Conservation (phyloP, 1,139 yeast species). For the Saccharomyces hybrid region DNA sequence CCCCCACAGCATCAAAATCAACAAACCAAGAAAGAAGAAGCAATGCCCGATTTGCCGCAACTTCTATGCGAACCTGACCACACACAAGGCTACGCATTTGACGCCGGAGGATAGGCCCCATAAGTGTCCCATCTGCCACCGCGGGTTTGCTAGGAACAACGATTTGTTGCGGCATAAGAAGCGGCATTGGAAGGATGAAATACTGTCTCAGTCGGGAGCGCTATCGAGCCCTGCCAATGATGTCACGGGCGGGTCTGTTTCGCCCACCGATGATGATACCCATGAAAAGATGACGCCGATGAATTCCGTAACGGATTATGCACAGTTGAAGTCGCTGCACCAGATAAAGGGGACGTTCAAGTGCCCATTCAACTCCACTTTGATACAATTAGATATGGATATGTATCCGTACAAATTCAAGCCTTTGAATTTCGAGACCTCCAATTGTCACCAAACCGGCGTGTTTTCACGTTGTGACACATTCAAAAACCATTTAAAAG, state of each 20-base stretch:
- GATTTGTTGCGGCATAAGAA: slow-evolving; percentile 78
- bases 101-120: slow-evolving; percentile 71
- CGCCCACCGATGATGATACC: neutral
- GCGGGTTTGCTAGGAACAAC: slow-evolving; percentile 85
- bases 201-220: slow-evolving; percentile 29
- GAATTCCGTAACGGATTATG: slow-evolving; percentile 8
- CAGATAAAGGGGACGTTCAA: slow-evolving; percentile 40
- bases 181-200: slow-evolving; percentile 67
- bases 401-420: slow-evolving; percentile 24
- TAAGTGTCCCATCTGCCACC: slow-evolving; percentile 63
- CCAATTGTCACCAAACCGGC: slow-evolving; percentile 67
- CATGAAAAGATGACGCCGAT: slow-evolving; percentile 3
- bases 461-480: slow-evolving; percentile 86
- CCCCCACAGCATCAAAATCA: slow-evolving; percentile 2
- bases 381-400: slow-evolving; percentile 29
- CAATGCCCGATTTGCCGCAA: slow-evolving; percentile 79
- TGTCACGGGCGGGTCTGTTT: slow-evolving; percentile 4
- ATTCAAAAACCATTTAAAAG: slow-evolving; percentile 81
- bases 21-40: slow-evolving; percentile 60
- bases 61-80: slow-evolving; percentile 71
- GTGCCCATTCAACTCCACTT: slow-evolving; percentile 38
- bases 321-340: slow-evolving; percentile 24
- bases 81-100: slow-evolving; percentile 77
- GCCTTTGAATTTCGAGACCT: slow-evolving; percentile 23
- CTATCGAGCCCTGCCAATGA: slow-evolving; percentile 6